A percentile compares a stretch with the other conserved stretches of the same genome.
Evolutionary conservation across 192 early-diverging fungal genomes (phyloP).

Genomic region (Fimicolochytrium jonesii): DNA sequence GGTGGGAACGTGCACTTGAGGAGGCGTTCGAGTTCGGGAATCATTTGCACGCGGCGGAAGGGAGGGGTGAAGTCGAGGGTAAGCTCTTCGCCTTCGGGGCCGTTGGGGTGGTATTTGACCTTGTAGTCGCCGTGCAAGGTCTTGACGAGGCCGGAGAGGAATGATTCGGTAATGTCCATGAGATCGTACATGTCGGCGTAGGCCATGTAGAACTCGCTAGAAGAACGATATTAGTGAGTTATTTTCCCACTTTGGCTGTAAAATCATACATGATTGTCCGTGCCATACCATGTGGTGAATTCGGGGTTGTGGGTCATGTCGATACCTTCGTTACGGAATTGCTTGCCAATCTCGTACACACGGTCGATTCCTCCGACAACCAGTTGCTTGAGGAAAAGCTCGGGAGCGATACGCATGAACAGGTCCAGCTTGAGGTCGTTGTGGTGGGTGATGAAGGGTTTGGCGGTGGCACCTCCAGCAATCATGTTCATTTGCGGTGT

Average conservation of each 20-base stretch:
- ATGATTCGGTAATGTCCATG: conserved; percentile 89
- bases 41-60: conserved; percentile 93
- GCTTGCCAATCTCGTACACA: conserved; percentile 98
- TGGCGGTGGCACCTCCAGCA: conserved; percentile 91
- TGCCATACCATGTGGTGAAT: conserved; percentile 81
- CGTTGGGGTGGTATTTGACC: conserved; percentile 92
- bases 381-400: conserved; percentile 96
- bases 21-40: conserved; percentile 84
- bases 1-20: conserved; percentile 90
- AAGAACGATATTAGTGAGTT: neutral
- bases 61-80: conserved; percentile 96
- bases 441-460: conserved; percentile 98
- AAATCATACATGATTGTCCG: too few species aligned
- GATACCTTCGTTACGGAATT: conserved; percentile 99
- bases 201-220: conserved; percentile 96
- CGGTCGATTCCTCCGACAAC: conserved; percentile 97
- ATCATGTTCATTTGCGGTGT: conserved; percentile 99
- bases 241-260: neutral
- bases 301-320: conserved; percentile 99
- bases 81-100: conserved; percentile 68
- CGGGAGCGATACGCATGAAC: conserved; percentile 98
- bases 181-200: conserved; percentile 97
- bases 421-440: conserved; percentile 98
- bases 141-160: conserved; percentile 92
- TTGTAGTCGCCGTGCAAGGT: conserved; percentile 84